phyloP scores from a whole-genome alignment of 2,329 filamentous ascomycete species.

The Talaromyces marneffei region DNA sequence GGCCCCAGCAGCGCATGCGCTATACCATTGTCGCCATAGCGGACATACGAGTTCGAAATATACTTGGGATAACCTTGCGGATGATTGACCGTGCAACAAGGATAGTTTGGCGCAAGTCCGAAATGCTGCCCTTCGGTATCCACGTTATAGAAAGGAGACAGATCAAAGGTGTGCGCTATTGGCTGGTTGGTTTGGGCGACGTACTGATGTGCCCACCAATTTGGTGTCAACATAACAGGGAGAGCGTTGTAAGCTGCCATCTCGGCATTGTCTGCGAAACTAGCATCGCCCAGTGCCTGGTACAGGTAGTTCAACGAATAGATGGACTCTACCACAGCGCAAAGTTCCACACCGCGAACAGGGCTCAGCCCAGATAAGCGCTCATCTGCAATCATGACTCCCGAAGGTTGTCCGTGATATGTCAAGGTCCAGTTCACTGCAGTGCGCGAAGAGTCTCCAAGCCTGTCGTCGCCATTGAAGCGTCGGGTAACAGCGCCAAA shows the following conservation, averaged over 20 bases:
- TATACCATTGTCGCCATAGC: slow-evolving; percentile 39
- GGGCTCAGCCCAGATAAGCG: slow-evolving; percentile 42
- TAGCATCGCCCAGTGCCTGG: slow-evolving; percentile 41
- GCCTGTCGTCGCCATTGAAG: slow-evolving; percentile 40
- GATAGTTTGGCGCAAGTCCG: slow-evolving; percentile 48
- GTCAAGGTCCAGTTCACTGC: slow-evolving; percentile 45
- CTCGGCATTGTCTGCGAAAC: slow-evolving; percentile 50
- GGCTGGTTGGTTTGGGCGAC: slow-evolving; percentile 51
- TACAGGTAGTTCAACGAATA: slow-evolving; percentile 50
- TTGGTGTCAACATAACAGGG: slow-evolving; percentile 46
- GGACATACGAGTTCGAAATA: slow-evolving; percentile 44
- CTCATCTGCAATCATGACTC: slow-evolving; percentile 48
- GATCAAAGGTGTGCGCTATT: slow-evolving; percentile 39
- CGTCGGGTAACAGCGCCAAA: slow-evolving; percentile 42
- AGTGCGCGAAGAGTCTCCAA: slow-evolving; percentile 36
- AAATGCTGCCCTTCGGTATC: slow-evolving; percentile 44
- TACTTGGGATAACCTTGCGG: slow-evolving; percentile 55
- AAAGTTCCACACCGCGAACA: slow-evolving; percentile 44
- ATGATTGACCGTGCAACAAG: slow-evolving; percentile 56
- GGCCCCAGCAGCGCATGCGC: slow-evolving; percentile 49
- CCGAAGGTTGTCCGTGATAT: slow-evolving; percentile 46
- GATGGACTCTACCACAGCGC: slow-evolving; percentile 49
- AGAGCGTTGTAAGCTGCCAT: slow-evolving; percentile 51
- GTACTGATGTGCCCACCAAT: slow-evolving; percentile 56
- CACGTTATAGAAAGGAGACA: slow-evolving; percentile 46